Percentiles rank a stretch among this genome's conserved stretches.
These are phyloP conservation scores for Jaltomata sinuosa DNA, from an alignment of 257 asterid genomes.

Conservation along the genomic window DNA sequence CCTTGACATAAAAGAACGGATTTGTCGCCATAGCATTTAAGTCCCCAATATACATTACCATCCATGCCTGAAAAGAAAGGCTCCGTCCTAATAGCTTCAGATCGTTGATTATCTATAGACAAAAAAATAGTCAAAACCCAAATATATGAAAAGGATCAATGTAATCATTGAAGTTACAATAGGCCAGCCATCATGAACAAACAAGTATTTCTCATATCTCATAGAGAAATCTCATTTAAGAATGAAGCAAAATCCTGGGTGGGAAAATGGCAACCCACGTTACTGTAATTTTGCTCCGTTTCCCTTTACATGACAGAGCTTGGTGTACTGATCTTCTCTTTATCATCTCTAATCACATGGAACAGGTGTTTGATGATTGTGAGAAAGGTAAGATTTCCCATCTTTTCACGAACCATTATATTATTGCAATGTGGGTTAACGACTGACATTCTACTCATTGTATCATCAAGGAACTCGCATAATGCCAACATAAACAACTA, in stretches of 20 bases:
- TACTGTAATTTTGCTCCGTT: background rate
- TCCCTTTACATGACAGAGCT: background rate
- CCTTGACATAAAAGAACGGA: slow-evolving; percentile 50
- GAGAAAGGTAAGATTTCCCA: background rate
- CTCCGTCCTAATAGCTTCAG: slow-evolving; percentile 40
- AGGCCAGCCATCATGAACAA: background rate
- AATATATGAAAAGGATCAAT: background rate
- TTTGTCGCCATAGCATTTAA: slow-evolving; percentile 24
- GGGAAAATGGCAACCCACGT: background rate
- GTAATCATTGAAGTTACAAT: background rate
- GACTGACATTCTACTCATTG: background rate
- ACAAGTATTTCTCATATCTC: background rate
- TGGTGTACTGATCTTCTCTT: background rate
- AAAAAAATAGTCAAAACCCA: slow-evolving; percentile 4
- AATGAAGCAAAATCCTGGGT: background rate
- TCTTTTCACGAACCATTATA: background rate
- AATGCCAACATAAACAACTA: background rate
- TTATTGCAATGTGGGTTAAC: background rate
- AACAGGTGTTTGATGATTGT: background rate
- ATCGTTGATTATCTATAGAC: slow-evolving; percentile 26
- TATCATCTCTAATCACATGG: background rate
- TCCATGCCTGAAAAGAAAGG: slow-evolving; percentile 23
- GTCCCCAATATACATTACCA: slow-evolving; percentile 59
- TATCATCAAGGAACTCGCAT: background rate
- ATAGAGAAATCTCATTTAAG: background rate